Conservation (phyloP, 371 early-diverging fungal genomes). For the Mucor mucedo region DNA sequence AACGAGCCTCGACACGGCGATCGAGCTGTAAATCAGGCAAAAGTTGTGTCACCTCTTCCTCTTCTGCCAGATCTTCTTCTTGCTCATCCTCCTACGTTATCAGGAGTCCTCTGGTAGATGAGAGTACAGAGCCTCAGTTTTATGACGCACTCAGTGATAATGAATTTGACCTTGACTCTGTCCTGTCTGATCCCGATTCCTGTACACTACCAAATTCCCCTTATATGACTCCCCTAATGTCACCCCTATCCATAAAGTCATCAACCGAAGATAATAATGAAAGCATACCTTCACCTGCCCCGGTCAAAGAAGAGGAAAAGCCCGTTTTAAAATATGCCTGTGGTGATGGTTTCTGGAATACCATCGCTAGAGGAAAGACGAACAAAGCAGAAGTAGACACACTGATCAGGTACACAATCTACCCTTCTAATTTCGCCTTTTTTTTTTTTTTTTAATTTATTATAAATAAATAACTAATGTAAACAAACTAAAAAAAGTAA, state of each 20-base stretch:
- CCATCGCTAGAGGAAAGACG: conserved; percentile 37
- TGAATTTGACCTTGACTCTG: conserved; percentile 20
- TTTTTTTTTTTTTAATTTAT: neutral
- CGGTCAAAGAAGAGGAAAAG: neutral
- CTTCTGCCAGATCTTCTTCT: conserved; percentile 18
- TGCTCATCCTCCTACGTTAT: conserved; percentile 8
- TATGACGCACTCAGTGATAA: conserved; percentile 1
- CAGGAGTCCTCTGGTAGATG: conserved; percentile 5
- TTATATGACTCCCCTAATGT: conserved; percentile 11
- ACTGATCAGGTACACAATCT: conserved; percentile 31
- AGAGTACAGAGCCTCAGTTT: conserved; percentile 11
- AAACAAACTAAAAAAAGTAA: conserved; percentile 26
- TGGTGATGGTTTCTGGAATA: conserved; percentile 51
- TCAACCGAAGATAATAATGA: neutral
- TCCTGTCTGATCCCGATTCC: conserved; percentile 17
- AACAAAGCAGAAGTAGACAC: conserved; percentile 37
- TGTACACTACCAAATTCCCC: conserved; percentile 1
- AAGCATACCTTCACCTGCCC: neutral
- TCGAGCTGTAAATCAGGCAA: conserved; percentile 21
- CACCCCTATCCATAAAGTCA: neutral
- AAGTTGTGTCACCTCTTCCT: conserved; percentile 11
- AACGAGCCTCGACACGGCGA: conserved; percentile 8
- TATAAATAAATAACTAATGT: neutral
- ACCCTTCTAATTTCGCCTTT: neutral
- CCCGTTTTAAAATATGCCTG: conserved; percentile 36